phyloP scores from a whole-genome alignment of 148 eudicot species.

The Tetragonia tetragonoides region DNA sequence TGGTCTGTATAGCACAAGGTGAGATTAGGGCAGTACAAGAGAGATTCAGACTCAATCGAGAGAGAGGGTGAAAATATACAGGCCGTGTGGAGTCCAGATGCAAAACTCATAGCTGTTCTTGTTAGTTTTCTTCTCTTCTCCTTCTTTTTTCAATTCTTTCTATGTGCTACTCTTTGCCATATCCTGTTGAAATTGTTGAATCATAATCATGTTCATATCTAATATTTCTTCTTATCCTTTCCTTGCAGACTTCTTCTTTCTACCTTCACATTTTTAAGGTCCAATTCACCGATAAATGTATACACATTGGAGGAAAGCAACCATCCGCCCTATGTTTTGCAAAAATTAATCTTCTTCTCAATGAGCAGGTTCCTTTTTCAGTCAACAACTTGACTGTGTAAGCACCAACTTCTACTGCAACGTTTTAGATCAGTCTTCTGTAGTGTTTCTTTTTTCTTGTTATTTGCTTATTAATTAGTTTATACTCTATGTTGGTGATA shows the following conservation, averaged over 20 bases:
- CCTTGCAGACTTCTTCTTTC: conserved; percentile 83
- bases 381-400: conserved; percentile 58
- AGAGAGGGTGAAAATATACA: conserved; percentile 83
- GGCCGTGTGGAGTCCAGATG: conserved; percentile 90
- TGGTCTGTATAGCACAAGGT: conserved; percentile 65
- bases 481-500: not conserved
- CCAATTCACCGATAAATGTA: conserved; percentile 72
- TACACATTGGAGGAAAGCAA: conserved; percentile 90
- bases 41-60: conserved; percentile 60
- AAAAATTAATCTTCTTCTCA: conserved; percentile 66
- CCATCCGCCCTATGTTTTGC: conserved; percentile 69
- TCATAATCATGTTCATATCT: not conserved
- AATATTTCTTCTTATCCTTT: conserved; percentile 9
- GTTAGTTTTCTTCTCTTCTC: conserved; percentile 48
- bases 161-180: not conserved
- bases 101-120: conserved; percentile 74
- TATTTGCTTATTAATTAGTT: not conserved
- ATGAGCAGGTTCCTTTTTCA: conserved; percentile 81
- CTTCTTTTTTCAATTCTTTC: not conserved
- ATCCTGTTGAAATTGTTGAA: not conserved
- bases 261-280: conserved; percentile 84
- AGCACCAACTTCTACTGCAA: conserved; percentile 31
- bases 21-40: conserved; percentile 76
- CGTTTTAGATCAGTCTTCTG: not conserved
- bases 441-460: not conserved